Evolutionary conservation across 2,329 filamentous ascomycete genomes (phyloP).

Genomic region (Claviceps humidiphila): DNA sequence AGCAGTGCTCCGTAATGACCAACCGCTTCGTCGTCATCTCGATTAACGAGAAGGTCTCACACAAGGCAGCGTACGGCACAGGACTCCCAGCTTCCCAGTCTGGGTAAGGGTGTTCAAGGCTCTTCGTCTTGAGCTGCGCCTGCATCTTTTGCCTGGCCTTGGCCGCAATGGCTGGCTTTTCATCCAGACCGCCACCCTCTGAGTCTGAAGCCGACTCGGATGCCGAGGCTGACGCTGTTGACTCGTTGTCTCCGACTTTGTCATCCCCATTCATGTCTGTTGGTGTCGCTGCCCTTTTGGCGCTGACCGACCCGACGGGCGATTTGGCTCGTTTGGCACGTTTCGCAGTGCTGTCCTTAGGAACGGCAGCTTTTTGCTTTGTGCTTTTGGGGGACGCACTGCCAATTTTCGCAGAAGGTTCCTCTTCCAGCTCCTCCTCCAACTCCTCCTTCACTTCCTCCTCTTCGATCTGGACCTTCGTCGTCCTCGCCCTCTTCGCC

Average conservation of each 20-base stretch:
- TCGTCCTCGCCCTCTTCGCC: slow-evolving; percentile 41
- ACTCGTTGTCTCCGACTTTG: slow-evolving; percentile 13
- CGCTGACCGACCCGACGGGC: background rate
- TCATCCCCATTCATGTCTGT: slow-evolving; percentile 14
- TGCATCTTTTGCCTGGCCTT: slow-evolving; percentile 75
- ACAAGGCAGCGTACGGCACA: slow-evolving; percentile 88
- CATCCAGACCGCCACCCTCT: slow-evolving; percentile 38
- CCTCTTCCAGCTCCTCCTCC: background rate
- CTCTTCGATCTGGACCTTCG: slow-evolving; percentile 34
- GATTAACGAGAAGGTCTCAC: slow-evolving; percentile 85
- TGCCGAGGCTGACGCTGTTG: slow-evolving; percentile 6
- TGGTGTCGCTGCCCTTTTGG: slow-evolving; percentile 10
- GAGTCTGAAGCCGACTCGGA: slow-evolving; percentile 25
- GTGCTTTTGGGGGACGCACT: background rate
- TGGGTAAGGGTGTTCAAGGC: slow-evolving; percentile 75
- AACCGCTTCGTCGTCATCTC: slow-evolving; percentile 90
- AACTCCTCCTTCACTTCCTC: slow-evolving; percentile 32
- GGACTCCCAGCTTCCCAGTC: slow-evolving; percentile 86
- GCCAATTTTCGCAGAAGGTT: background rate
- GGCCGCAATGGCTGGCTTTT: slow-evolving; percentile 55
- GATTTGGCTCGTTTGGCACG: background rate
- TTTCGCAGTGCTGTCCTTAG: slow-evolving; percentile 13
- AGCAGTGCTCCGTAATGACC: slow-evolving; percentile 77
- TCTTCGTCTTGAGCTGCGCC: slow-evolving; percentile 52
- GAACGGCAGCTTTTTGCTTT: slow-evolving; percentile 12